Evolutionary conservation across 352 stramenopile genomes (phyloP).

Genomic region (Thraustotheca clavata): DNA sequence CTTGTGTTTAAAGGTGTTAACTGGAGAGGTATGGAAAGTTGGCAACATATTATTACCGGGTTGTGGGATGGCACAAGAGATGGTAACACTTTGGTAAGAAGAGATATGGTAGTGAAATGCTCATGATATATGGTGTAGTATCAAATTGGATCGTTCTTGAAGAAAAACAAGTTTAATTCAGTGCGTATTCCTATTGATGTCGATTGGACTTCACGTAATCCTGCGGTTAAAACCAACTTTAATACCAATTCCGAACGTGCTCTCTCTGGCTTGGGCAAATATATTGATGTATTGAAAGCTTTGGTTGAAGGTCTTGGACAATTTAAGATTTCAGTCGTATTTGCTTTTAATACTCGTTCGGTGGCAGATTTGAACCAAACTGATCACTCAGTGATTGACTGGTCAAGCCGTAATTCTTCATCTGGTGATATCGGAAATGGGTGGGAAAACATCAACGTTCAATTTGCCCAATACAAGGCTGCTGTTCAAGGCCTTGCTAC

Average conservation of each 20-base stretch:
- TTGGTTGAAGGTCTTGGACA: slow-evolving; percentile 60
- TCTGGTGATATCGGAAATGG: slow-evolving; percentile 20
- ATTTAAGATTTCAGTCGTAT: slow-evolving; percentile 66
- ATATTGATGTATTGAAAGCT: slow-evolving; percentile 54
- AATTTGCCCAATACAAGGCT: slow-evolving; percentile 59
- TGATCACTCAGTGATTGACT: slow-evolving; percentile 23
- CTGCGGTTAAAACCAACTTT: slow-evolving; percentile 40
- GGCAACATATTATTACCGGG: slow-evolving; percentile 55
- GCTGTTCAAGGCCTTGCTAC: slow-evolving; percentile 65
- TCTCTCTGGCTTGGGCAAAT: slow-evolving; percentile 43
- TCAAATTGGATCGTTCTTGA: slow-evolving; percentile 60
- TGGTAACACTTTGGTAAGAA: slow-evolving; percentile 44
- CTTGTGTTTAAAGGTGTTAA: slow-evolving; percentile 81
- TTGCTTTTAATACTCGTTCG: slow-evolving; percentile 73
- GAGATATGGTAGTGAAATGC: not conserved
- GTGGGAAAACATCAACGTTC: slow-evolving; percentile 73
- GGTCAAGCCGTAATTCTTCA: not conserved
- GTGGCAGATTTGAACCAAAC: slow-evolving; percentile 25
- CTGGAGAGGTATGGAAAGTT: slow-evolving; percentile 76
- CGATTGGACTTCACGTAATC: slow-evolving; percentile 61
- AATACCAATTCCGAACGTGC: slow-evolving; percentile 83
- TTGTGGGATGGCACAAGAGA: slow-evolving; percentile 77
- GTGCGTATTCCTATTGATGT: slow-evolving; percentile 69
- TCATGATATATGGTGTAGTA: slow-evolving; percentile 27
- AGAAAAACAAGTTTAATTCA: slow-evolving; percentile 71